Evolutionary conservation across 306 rosid species (phyloP), one percentile per base, ranked within the genome.

Genomic region (Aeschynomene evenia): DNA sequence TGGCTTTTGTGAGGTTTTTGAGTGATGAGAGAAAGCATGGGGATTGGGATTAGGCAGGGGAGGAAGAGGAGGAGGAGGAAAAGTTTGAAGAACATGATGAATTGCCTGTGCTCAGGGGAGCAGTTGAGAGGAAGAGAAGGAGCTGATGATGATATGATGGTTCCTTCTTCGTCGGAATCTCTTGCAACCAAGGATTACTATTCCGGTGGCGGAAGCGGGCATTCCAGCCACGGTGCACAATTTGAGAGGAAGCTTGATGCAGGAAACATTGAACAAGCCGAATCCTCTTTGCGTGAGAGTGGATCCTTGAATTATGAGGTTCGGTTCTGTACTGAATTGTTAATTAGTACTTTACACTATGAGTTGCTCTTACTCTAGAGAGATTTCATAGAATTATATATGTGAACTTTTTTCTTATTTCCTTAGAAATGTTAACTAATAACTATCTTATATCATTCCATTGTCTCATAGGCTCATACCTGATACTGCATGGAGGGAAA

Each of bases 281-380:
- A 90, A 72, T 85, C 83, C 33, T 87, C 95, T 6, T 84, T 90
- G 70, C 87, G 91, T 4, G 96, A 88, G 85, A 88, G 84, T 71
- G 97, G 96, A 46, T 64, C 70, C 74, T 81, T 95, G 82, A 91
- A 91, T 72, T 89, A 87, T 34, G 96, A 95, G 99, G 99, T 94
- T 70, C 48, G 80, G 62, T 66, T 43, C 37, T 20, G 42, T 62
- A 3, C 50, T 40, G 77, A 28, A 50, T 63, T 10, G 42, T 67
- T 43, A 15, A 42, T 67, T 43, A 28, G 36, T 56, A 18, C 13
- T 66, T 49, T 67, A 21, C 51, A 9, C 24, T 31, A 26, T 40
- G 19, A 20, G 63, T 33, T 49, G n/a, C 14, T 72, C 50, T 50
- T 68, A 6, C 28, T 61, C 48, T 13, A 26, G 23, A 49, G 29